Evolutionary conservation across 2,329 filamentous ascomycete genomes (phyloP).

Genomic region (Paradendryphiella salina): DNA sequence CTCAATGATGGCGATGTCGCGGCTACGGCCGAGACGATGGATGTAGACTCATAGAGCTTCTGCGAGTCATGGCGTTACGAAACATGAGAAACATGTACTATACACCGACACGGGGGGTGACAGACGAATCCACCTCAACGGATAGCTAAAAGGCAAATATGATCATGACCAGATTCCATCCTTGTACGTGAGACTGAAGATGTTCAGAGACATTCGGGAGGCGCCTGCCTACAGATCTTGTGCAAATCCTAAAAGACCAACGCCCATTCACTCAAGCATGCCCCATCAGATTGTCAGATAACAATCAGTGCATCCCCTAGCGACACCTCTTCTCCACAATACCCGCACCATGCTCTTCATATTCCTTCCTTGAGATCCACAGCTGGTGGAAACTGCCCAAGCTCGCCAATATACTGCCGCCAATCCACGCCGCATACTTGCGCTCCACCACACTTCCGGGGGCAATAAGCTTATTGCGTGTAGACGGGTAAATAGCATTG

Average conservation of each 20-base stretch:
- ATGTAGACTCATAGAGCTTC: slow-evolving; percentile 56
- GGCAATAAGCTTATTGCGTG: slow-evolving; percentile 85
- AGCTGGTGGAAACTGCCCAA: slow-evolving; percentile 98
- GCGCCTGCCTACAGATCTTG: neutral
- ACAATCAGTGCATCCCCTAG: slow-evolving; percentile 49
- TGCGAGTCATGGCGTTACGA: slow-evolving; percentile 20
- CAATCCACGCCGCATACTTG: slow-evolving; percentile 93
- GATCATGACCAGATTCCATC: slow-evolving; percentile 15
- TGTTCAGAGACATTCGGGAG: neutral
- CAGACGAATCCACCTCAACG: slow-evolving; percentile 2
- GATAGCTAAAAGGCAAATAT: slow-evolving; percentile 20
- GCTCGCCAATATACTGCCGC: slow-evolving; percentile 92
- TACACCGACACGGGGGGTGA: slow-evolving; percentile 12
- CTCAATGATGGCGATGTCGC: slow-evolving; percentile 69
- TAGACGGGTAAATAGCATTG: slow-evolving; percentile 76
- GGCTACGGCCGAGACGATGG: slow-evolving; percentile 65
- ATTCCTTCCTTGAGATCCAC: slow-evolving; percentile 98
- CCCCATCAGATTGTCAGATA: neutral
- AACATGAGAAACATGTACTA: slow-evolving; percentile 27
- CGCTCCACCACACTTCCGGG: slow-evolving; percentile 84
- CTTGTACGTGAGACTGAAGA: neutral
- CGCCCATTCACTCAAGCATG: neutral
- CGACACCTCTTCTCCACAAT: slow-evolving; percentile 98
- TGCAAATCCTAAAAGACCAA: neutral
- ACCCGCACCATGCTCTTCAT: slow-evolving; percentile 87